A percentile compares a stretch with the other conserved stretches of the same genome.
phyloP scores from a whole-genome alignment of 257 asterid genomes.

The Solanum tarijense region DNA sequence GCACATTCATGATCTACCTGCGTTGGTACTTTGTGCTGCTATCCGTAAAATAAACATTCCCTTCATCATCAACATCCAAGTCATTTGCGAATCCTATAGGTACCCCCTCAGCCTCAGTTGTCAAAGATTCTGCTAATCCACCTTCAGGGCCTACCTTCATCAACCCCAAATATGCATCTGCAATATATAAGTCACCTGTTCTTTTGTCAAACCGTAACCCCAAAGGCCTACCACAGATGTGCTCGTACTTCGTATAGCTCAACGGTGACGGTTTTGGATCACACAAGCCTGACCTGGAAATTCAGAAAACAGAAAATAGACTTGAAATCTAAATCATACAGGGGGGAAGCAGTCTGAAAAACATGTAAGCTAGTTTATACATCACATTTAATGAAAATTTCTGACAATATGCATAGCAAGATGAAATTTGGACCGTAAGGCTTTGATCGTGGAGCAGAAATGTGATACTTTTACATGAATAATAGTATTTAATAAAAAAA shows the following conservation, averaged over 20 bases:
- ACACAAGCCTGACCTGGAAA: constrained; percentile 61
- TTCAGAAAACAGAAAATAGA: constrained; percentile 8
- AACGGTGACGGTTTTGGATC: constrained; percentile 53
- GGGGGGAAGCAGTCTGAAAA: not conserved
- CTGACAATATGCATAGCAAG: not conserved
- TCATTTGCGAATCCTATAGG: constrained; percentile 76
- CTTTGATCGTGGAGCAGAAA: too few relatives aligned
- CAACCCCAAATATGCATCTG: constrained; percentile 91
- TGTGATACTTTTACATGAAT: too few relatives aligned
- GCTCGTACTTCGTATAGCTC: constrained; percentile 70
- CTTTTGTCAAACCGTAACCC: constrained; percentile 75
- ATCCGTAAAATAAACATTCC: constrained; percentile 81
- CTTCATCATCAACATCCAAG: constrained; percentile 72
- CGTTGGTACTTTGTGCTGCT: constrained; percentile 74
- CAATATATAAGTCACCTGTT: constrained; percentile 82
- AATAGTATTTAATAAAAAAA: too few relatives aligned
- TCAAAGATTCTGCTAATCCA: constrained; percentile 67
- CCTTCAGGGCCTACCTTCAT: constrained; percentile 96
- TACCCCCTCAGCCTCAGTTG: constrained; percentile 74
- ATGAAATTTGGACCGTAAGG: not conserved
- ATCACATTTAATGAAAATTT: not conserved
- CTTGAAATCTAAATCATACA: not conserved
- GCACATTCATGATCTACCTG: constrained; percentile 32
- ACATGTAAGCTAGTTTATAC: not conserved
- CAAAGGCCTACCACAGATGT: constrained; percentile 95